Evolutionary conservation across 139 green algal genomes (phyloP).

Genomic region (Chloropicon primus): DNA sequence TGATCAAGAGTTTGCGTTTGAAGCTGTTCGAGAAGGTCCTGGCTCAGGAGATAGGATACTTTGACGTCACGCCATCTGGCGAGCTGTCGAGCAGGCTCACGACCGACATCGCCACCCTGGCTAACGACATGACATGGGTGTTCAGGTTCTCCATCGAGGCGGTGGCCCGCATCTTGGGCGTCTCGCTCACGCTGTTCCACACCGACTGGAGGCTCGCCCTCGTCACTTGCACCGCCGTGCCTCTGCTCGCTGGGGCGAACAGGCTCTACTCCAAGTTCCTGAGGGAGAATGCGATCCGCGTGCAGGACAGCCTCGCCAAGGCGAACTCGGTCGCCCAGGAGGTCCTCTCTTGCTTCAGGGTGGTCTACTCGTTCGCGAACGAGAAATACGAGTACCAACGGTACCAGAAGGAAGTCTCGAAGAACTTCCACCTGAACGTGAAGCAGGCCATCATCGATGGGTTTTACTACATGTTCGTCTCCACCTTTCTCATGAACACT

Average conservation of each 20-base stretch:
- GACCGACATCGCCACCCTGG: constrained; percentile 4
- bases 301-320: constrained; percentile 4
- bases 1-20: constrained; percentile 1
- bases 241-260: constrained; percentile 17
- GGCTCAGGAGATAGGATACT: constrained; percentile 5
- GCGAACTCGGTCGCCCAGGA: constrained; percentile 6
- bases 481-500: constrained; percentile 5
- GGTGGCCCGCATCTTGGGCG: constrained; percentile 13
- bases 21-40: not conserved
- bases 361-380: constrained; percentile 8
- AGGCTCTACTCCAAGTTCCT: constrained; percentile 14
- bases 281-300: not conserved
- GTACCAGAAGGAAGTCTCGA: not conserved
- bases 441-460: not conserved
- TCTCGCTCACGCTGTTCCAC: constrained; percentile 21
- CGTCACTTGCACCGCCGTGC: constrained; percentile 19
- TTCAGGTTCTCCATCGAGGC: constrained; percentile 7
- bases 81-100: constrained; percentile 1
- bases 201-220: constrained; percentile 23
- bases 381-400: not conserved
- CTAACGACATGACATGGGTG: constrained; percentile 11
- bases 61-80: constrained; percentile 6
- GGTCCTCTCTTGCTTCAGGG: constrained; percentile 5
- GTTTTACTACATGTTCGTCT: constrained; percentile 8
- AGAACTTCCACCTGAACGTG: constrained; percentile 1